A percentile compares a stretch with the other conserved stretches of the same genome.
These are phyloP conservation scores for Cladosporium colombiae DNA, from an alignment of 2,329 filamentous ascomycete genomes.

Conservation along the genomic window DNA sequence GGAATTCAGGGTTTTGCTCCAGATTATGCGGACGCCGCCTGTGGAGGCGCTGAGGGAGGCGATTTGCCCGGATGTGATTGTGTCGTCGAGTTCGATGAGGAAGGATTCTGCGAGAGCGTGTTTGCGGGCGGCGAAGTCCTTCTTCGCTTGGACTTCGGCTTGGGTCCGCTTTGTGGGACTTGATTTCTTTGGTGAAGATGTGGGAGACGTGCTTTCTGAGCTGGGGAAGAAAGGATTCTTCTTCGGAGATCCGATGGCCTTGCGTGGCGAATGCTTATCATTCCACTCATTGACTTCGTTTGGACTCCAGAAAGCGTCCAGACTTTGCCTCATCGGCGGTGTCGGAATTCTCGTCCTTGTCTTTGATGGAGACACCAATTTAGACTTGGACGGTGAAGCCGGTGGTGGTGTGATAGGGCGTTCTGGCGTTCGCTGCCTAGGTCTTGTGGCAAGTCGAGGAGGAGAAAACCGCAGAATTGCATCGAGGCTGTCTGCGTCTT, in stretches of 20 bases:
- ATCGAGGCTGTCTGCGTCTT: constrained; percentile 9
- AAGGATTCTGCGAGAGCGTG: constrained; percentile 64
- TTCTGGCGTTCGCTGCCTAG: constrained; percentile 15
- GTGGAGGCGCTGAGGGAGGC: constrained; percentile 59
- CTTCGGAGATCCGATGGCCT: constrained; percentile 44
- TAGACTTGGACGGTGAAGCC: constrained; percentile 44
- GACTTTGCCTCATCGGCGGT: constrained; percentile 55
- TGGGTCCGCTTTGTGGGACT: constrained; percentile 36
- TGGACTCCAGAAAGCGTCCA: constrained; percentile 62
- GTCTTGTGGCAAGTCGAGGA: constrained; percentile 4
- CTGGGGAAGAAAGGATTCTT: constrained; percentile 32
- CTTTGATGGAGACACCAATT: constrained; percentile 52
- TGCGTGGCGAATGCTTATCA: constrained; percentile 60
- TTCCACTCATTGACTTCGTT: constrained; percentile 64
- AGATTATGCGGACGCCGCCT: constrained; percentile 70
- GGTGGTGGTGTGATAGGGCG: constrained; percentile 41
- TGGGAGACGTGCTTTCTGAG: constrained; percentile 30
- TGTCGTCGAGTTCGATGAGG: constrained; percentile 66
- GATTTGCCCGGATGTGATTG: constrained; percentile 64
- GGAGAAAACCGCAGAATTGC: constrained; percentile 14
- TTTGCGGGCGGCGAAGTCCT: constrained; percentile 64
- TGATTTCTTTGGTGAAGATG: constrained; percentile 43
- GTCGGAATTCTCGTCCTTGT: constrained; percentile 50
- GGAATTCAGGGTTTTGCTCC: constrained; percentile 77
- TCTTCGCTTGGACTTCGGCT: constrained; percentile 49